Evolutionary conservation across 1,284 basidiomycete species (phyloP).

Genomic region (Xanthoconium separans): DNA sequence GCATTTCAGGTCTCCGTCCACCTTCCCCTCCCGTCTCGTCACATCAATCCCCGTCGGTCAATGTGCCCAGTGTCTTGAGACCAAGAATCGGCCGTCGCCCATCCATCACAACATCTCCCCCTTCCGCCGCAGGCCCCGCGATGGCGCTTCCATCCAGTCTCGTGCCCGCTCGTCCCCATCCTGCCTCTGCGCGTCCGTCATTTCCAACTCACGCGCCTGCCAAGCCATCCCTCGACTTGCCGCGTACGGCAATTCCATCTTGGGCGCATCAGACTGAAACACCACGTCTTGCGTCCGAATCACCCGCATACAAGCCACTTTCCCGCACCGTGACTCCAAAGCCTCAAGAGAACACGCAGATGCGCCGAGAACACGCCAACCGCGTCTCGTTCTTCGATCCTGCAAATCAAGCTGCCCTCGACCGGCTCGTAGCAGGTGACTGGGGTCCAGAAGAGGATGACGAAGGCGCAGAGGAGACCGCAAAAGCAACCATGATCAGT

Average conservation of each 20-base stretch:
- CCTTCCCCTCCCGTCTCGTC: conserved; percentile 26
- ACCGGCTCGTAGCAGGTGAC: conserved; percentile 66
- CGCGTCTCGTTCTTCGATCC: conserved; percentile 81
- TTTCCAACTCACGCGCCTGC: conserved; percentile 10
- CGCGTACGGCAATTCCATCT: conserved; percentile 18
- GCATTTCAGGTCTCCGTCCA: conserved; percentile 17
- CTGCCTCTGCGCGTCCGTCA: conserved; percentile 19
- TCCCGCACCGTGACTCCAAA: conserved; percentile 18
- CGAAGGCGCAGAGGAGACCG: conserved; percentile 70
- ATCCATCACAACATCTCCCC: conserved; percentile 35
- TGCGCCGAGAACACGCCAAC: conserved; percentile 60
- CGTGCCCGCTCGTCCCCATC: conserved; percentile 22
- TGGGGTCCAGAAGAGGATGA: conserved; percentile 44
- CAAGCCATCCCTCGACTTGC: conserved; percentile 25
- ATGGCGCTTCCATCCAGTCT: conserved; percentile 23
- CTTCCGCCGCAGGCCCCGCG: conserved; percentile 16
- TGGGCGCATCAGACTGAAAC: conserved; percentile 5
- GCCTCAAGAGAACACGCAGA: conserved; percentile 24
- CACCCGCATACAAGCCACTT: conserved; percentile 8
- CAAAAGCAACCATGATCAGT: conserved; percentile 80
- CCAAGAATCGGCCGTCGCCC: conserved; percentile 37
- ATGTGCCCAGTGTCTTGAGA: conserved; percentile 35
- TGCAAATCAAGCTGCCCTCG: conserved; percentile 67
- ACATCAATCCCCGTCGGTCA: conserved; percentile 17
- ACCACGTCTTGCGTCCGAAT: conserved; percentile 12